A percentile compares a stretch with the other conserved stretches of the same genome.
phyloP scores from a whole-genome alignment of 306 rosid species.

The Vigna radiata region DNA sequence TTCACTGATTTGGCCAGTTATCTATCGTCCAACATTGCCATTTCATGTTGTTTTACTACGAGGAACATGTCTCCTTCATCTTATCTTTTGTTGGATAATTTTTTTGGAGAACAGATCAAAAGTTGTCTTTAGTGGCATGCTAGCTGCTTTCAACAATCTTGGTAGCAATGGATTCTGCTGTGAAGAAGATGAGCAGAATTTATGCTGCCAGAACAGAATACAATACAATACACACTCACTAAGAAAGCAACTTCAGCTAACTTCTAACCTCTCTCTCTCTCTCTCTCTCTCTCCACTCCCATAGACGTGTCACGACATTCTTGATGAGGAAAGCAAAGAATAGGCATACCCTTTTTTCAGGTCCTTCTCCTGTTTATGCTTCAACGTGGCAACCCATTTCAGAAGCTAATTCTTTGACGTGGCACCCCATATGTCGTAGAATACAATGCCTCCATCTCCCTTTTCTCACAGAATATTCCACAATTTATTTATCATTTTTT shows the following conservation, averaged over 20 bases:
- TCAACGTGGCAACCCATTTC: slow-evolving; percentile 41
- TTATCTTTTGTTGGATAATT: slow-evolving; percentile 52
- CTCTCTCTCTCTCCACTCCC: slow-evolving; percentile 49
- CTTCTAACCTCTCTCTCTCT: slow-evolving; percentile 47
- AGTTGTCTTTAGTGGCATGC: slow-evolving; percentile 44
- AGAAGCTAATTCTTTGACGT: slow-evolving; percentile 48
- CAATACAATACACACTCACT: slow-evolving; percentile 27
- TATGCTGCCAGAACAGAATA: slow-evolving; percentile 59
- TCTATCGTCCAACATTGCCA: slow-evolving; percentile 22
- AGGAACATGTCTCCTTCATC: slow-evolving; percentile 40
- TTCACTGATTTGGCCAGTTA: slow-evolving; percentile 19
- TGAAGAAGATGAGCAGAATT: slow-evolving; percentile 61
- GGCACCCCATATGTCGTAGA: slow-evolving; percentile 33
- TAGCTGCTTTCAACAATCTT: slow-evolving; percentile 50
- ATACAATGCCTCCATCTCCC: slow-evolving; percentile 43
- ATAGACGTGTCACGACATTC: slow-evolving; percentile 54
- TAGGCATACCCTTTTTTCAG: slow-evolving; percentile 31
- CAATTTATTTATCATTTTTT: too few species aligned
- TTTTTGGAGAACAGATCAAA: slow-evolving; percentile 44
- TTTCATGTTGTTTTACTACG: slow-evolving; percentile 25
- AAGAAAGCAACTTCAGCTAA: slow-evolving; percentile 58
- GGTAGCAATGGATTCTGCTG: slow-evolving; percentile 62
- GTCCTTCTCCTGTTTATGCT: slow-evolving; percentile 39
- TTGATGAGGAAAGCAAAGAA: slow-evolving; percentile 49
- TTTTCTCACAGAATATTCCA: slow-evolving; percentile 41